Conservation (phyloP, 2,329 filamentous ascomycete genomes). For the Aureobasidium namibiae region DNA sequence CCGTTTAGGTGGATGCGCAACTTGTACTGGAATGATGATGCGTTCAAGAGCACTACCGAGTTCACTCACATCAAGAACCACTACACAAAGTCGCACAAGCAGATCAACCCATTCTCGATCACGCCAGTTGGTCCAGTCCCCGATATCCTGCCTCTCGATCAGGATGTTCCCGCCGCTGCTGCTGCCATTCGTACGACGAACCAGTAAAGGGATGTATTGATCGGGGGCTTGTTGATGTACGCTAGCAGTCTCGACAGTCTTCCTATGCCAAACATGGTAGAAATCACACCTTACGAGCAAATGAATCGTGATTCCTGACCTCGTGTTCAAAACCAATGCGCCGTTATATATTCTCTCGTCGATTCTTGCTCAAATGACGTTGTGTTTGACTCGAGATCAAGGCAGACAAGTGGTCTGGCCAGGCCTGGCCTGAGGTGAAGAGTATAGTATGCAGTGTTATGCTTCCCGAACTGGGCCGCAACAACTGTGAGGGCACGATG, state of each 20-base stretch:
- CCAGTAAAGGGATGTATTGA: neutral
- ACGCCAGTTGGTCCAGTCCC: slow-evolving; percentile 80
- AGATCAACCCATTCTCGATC: slow-evolving; percentile 61
- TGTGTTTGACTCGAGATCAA: neutral
- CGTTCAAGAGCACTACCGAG: slow-evolving; percentile 75
- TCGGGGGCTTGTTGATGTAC: neutral
- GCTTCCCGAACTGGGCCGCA: neutral
- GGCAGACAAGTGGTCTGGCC: neutral
- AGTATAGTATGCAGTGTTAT: neutral
- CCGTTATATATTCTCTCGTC: neutral
- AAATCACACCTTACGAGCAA: neutral
- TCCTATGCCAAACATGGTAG: neutral
- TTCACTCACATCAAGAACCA: slow-evolving; percentile 92
- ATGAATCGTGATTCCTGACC: neutral
- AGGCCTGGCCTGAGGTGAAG: neutral
- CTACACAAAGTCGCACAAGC: slow-evolving; percentile 57
- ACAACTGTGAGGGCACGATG: neutral
- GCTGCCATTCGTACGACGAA: slow-evolving; percentile 1
- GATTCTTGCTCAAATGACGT: neutral
- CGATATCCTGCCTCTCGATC: slow-evolving; percentile 66
- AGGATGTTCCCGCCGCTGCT: slow-evolving; percentile 58
- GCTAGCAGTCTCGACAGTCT: neutral
- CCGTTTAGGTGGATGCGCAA: slow-evolving; percentile 60
- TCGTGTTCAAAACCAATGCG: neutral
- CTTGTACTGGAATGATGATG: slow-evolving; percentile 74